phyloP scores from a whole-genome alignment of 2,329 filamentous ascomycete species.

The Fusarium coffeatum region DNA sequence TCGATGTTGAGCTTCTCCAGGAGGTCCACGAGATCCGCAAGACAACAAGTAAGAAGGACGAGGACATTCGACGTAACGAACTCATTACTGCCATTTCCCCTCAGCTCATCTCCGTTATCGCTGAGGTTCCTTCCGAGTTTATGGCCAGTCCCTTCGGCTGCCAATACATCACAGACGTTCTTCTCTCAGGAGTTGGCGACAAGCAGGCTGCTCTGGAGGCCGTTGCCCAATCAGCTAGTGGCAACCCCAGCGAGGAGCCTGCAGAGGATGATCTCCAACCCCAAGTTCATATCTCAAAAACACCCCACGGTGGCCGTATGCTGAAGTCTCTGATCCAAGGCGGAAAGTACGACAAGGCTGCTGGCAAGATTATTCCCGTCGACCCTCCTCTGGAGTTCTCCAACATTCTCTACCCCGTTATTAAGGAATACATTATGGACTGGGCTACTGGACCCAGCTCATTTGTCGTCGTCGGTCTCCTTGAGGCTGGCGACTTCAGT shows the following conservation, averaged over 20 bases:
- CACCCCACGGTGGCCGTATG: slow-evolving; percentile 79
- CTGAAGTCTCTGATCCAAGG: slow-evolving; percentile 92
- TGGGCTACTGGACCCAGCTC: slow-evolving; percentile 91
- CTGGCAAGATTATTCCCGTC: slow-evolving; percentile 76
- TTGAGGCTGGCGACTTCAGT: slow-evolving; percentile 79
- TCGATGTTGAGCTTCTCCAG: slow-evolving; percentile 76
- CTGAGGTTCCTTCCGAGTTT: slow-evolving; percentile 74
- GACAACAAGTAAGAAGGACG: slow-evolving; percentile 92
- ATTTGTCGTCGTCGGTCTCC: slow-evolving; percentile 84
- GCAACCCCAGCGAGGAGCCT: slow-evolving; percentile 61
- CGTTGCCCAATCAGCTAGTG: slow-evolving; percentile 71
- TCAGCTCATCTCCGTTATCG: slow-evolving; percentile 78
- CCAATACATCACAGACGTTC: slow-evolving; percentile 84
- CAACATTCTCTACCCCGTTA: slow-evolving; percentile 81
- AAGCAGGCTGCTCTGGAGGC: slow-evolving; percentile 80
- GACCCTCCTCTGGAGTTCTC: slow-evolving; percentile 85
- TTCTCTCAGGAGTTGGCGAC: slow-evolving; percentile 81
- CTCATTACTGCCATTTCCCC: slow-evolving; percentile 80
- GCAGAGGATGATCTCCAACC: slow-evolving; percentile 56
- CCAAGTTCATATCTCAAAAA: slow-evolving; percentile 68
- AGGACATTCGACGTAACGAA: slow-evolving; percentile 79
- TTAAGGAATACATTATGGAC: slow-evolving; percentile 77
- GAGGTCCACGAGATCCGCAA: slow-evolving; percentile 84
- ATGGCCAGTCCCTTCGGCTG: slow-evolving; percentile 83
- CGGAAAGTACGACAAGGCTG: slow-evolving; percentile 82